Percentiles rank a stretch among this genome's conserved stretches.
phyloP scores from a whole-genome alignment of 768 basidiomycete species.

The Neoboletus subvelutipes region DNA sequence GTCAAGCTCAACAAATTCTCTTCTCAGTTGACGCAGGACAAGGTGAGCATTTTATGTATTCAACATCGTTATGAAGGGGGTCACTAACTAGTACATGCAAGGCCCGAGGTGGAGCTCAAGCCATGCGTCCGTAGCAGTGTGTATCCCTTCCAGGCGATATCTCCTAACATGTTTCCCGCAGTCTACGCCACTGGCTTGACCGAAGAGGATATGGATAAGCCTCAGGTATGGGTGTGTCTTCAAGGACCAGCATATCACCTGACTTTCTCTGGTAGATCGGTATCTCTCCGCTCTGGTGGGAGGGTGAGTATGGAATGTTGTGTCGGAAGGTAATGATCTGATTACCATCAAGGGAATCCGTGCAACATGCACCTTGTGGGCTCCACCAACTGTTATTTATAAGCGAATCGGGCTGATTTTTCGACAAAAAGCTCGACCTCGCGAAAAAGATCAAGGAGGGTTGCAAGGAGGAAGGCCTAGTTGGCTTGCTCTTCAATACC shows the following conservation, averaged over 20 bases:
- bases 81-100: slow-evolving; percentile 21
- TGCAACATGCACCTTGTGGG: slow-evolving; percentile 81
- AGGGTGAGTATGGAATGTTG: slow-evolving; percentile 48
- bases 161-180: not conserved
- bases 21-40: slow-evolving; percentile 70
- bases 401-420: not conserved
- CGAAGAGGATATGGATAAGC: slow-evolving; percentile 80
- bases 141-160: not conserved
- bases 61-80: not conserved
- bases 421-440: slow-evolving; percentile 62
- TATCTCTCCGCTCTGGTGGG: slow-evolving; percentile 90
- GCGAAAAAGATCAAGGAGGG: slow-evolving; percentile 80
- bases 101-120: slow-evolving; percentile 75
- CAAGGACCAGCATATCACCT: slow-evolving; percentile 3
- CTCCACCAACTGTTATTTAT: slow-evolving; percentile 1
- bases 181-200: slow-evolving; percentile 79
- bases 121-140: slow-evolving; percentile 66
- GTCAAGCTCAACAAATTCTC: slow-evolving; percentile 74
- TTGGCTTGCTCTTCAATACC: slow-evolving; percentile 83
- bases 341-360: slow-evolving; percentile 61
- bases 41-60: slow-evolving; percentile 44
- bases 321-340: not conserved
- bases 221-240: slow-evolving; percentile 53
- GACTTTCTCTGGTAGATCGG: slow-evolving; percentile 56
- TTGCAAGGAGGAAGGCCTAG: slow-evolving; percentile 75